Conservation (phyloP, 1,139 yeast species). For the Blastobotrys buckinghamii region DNA sequence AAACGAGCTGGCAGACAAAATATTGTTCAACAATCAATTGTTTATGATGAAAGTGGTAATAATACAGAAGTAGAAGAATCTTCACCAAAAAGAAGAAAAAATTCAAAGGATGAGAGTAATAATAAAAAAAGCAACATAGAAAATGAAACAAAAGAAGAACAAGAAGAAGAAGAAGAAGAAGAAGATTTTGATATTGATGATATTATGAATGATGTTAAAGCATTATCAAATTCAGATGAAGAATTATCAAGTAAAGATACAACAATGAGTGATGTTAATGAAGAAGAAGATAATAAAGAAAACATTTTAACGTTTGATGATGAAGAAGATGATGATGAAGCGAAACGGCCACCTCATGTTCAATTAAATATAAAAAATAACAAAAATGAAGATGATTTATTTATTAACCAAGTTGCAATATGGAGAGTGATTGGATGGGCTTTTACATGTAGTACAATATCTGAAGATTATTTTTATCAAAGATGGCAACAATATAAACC, state of each 20-base stretch:
- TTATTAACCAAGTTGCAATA: neutral
- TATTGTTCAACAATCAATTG: neutral
- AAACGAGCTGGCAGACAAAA: neutral
- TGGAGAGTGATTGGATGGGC: slow-evolving; percentile 22
- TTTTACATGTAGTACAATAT: slow-evolving; percentile 17
- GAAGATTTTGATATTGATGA: neutral
- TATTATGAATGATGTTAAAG: neutral
- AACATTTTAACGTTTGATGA: neutral
- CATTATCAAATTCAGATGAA: neutral
- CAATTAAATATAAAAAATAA: neutral
- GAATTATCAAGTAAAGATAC: no score
- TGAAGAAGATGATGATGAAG: neutral
- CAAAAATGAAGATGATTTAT: neutral
- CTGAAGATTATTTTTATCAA: slow-evolving; percentile 11
- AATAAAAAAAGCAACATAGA: no score
- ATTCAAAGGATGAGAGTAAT: no score
- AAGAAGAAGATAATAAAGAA: neutral
- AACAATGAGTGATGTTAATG: no score
- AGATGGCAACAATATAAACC: slow-evolving; percentile 18
- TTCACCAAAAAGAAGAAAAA: neutral
- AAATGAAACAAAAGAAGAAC: neutral
- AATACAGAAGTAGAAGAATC: neutral
- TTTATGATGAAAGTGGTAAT: neutral
- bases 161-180: neutral
- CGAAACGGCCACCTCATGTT: neutral